Evolutionary conservation across 371 early-diverging fungal genomes (phyloP).

Genomic region (Mycotypha africana): DNA sequence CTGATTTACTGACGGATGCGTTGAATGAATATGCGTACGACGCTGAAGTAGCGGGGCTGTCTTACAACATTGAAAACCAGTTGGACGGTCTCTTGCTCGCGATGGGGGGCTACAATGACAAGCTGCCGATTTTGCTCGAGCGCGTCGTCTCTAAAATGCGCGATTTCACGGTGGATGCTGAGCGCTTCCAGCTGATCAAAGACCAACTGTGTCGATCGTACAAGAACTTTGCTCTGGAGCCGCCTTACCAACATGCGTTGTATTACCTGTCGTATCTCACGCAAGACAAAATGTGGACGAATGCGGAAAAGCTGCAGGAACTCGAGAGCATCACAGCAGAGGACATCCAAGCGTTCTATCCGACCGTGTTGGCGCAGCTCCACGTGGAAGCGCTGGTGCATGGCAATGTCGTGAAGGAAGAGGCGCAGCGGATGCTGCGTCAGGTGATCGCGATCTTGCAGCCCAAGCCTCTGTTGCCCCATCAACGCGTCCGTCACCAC

Average conservation of each 20-base stretch:
- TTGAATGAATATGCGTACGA: conserved; percentile 83
- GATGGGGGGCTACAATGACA: conserved; percentile 83
- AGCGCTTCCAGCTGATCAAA: conserved; percentile 70
- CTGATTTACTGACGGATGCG: conserved; percentile 73
- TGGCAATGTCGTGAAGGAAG: conserved; percentile 71
- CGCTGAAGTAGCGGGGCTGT: conserved; percentile 83
- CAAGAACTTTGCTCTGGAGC: conserved; percentile 66
- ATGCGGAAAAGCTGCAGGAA: conserved; percentile 67
- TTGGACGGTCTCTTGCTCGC: conserved; percentile 65
- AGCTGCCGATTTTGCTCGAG: conserved; percentile 63
- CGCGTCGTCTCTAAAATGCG: conserved; percentile 71
- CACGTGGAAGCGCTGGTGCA: conserved; percentile 77
- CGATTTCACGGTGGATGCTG: conserved; percentile 53
- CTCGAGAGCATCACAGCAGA: conserved; percentile 57
- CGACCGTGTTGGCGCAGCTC: conserved; percentile 60
- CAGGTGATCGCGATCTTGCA: conserved; percentile 48
- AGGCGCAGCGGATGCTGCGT: conserved; percentile 57
- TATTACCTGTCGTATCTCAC: conserved; percentile 72
- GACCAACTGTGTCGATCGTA: conserved; percentile 63
- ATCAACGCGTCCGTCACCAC: conserved; percentile 55
- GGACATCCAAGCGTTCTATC: conserved; percentile 72
- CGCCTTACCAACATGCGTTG: conserved; percentile 75
- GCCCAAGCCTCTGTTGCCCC: conserved; percentile 57
- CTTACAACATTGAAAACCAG: conserved; percentile 64
- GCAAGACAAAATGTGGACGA: conserved; percentile 79